Evolutionary conservation across 371 early-diverging fungal species (phyloP), one percentile per base, ranked within the genome.

Genomic region (Rhizopus delemar): DNA sequence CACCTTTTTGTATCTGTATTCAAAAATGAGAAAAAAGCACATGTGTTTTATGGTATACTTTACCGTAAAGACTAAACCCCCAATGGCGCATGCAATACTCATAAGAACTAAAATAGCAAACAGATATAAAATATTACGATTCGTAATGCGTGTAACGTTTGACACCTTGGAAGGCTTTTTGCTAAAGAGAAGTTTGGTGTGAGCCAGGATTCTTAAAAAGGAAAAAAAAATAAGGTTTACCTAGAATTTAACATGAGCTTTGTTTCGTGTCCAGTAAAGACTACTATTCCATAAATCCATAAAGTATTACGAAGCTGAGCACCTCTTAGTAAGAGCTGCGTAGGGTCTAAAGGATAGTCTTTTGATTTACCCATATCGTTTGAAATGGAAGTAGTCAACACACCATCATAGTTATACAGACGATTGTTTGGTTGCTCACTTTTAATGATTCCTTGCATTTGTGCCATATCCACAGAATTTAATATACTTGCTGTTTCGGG

Each of bases 241-340:
- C 84, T 88, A 86, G 56, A 81, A 79, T 90, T 90, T 57, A 78
- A 81, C 74, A 92, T 86, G 60, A 94, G 79, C 64, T 91, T 90
- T 32, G 93, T 86, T 63, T 94, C 93, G 55, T 89, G 90, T 28
- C 94, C 94, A 0, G 93, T 86, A 56, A 88, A 93, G 1, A 93
- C 76, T 5, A 85, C 93, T 50, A 90, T 81, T 31, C 87, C 94
- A 59, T 84, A 89, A 35, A 88, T 80, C 81, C 90, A 93, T 5
- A 83, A 82, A 0, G 93, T 93, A 65, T 94, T 94, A 63, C 93
- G 81, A 60, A 94, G 77, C 66, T 86, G 84, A 2, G 90, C 90
- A 8, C 94, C 94, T 62, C 89, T 74, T 31, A 83, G 63, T 34
- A 83, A 74, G 11, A 89, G 59, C 65, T 90, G 92, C 2, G 76